Evolutionary conservation across 257 asterid genomes (phyloP).

Genomic region (Solanum appendiculatum): DNA sequence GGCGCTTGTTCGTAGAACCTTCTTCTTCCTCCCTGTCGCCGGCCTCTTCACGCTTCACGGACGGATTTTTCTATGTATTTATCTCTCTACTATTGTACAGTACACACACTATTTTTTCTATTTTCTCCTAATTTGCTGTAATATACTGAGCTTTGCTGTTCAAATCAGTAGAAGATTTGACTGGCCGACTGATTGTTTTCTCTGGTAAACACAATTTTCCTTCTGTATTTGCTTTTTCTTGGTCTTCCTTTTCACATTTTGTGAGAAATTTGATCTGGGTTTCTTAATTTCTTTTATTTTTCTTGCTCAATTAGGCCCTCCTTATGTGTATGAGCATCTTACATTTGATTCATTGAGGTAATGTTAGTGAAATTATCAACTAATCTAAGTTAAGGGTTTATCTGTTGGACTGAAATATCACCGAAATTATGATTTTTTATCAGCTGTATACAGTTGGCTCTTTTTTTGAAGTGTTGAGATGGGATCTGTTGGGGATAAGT

Average conservation of each 20-base stretch:
- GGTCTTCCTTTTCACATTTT: neutral
- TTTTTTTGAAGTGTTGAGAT: neutral
- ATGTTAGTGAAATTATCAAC: neutral
- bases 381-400: neutral
- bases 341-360: neutral
- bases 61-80: neutral
- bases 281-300: neutral
- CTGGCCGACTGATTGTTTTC: neutral
- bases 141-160: neutral
- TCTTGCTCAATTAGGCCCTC: neutral
- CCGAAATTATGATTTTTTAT: neutral
- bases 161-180: neutral
- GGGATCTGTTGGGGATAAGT: conserved; percentile 27
- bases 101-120: neutral
- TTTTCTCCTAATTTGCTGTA: neutral
- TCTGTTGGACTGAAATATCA: neutral
- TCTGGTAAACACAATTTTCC: neutral
- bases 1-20: neutral
- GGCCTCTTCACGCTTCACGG: neutral
- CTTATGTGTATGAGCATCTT: neutral
- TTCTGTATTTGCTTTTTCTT: neutral
- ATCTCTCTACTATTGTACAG: neutral
- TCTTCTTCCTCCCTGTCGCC: neutral
- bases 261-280: neutral
- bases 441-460: neutral